Percentiles rank a stretch among this genome's conserved stretches.
Conservation (phyloP, 306 rosid genomes). For the Prunus mongolica region DNA sequence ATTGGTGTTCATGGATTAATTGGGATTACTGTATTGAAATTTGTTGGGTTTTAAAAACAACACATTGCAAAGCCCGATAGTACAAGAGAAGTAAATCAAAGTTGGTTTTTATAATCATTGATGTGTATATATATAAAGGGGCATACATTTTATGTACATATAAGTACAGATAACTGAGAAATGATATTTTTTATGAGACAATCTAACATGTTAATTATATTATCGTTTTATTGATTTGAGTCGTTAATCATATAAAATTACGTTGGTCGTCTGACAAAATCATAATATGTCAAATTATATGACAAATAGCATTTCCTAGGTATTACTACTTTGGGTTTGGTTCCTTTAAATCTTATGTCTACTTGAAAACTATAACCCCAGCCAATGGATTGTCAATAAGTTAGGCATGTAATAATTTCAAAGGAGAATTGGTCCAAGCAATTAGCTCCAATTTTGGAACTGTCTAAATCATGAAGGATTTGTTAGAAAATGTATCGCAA, state of each 20-base stretch:
- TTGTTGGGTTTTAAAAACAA: not conserved
- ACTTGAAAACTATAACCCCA: not conserved
- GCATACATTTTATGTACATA: not conserved
- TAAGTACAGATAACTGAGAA: not conserved
- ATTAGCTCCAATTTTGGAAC: constrained; percentile 22
- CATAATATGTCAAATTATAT: too few relatives aligned
- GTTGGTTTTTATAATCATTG: not conserved
- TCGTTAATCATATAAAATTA: not conserved
- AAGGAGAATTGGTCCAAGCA: constrained; percentile 11
- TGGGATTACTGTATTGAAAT: not conserved
- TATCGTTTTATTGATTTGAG: not conserved
- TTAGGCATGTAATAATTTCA: constrained; percentile 5
- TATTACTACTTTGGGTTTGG: too few relatives aligned
- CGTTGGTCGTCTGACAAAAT: too few relatives aligned
- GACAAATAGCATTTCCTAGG: too few relatives aligned
- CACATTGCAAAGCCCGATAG: not conserved
- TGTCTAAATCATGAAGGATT: constrained; percentile 33
- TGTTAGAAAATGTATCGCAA: constrained; percentile 14
- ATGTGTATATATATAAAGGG: not conserved
- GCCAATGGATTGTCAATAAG: not conserved
- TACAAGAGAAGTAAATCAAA: not conserved
- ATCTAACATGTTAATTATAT: not conserved
- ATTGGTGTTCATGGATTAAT: not conserved
- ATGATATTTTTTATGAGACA: not conserved
- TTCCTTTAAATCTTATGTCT: too few relatives aligned